Conservation (phyloP, 1,139 yeast species). For the Kurtzmaniella quercitrusa region DNA sequence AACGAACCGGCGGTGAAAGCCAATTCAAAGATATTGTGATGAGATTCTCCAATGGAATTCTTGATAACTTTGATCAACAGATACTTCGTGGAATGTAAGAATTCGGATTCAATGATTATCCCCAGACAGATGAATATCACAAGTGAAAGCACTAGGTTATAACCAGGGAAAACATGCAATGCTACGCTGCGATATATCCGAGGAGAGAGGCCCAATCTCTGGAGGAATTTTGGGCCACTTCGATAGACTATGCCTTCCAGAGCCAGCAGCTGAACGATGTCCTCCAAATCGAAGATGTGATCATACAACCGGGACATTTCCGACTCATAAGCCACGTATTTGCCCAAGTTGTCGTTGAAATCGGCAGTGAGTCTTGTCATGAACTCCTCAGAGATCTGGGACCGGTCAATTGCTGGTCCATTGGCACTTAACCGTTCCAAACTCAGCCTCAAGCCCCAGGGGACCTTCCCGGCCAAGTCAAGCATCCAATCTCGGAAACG, state of each 20-base stretch:
- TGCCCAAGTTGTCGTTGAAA: slow-evolving; percentile 36
- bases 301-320: slow-evolving; percentile 35
- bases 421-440: slow-evolving; percentile 14
- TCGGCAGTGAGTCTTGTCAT: slow-evolving; percentile 33
- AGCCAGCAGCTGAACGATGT: slow-evolving; percentile 17
- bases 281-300: slow-evolving; percentile 38
- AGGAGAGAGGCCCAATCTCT: slow-evolving; percentile 16
- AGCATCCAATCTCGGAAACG: slow-evolving; percentile 41
- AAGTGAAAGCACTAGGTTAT: slow-evolving; percentile 39
- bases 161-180: slow-evolving; percentile 41
- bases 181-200: slow-evolving; percentile 27
- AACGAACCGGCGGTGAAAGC: slow-evolving; percentile 39
- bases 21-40: slow-evolving; percentile 26
- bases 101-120: slow-evolving; percentile 65
- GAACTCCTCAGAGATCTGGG: slow-evolving; percentile 30
- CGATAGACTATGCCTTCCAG: slow-evolving; percentile 21
- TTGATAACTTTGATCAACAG: slow-evolving; percentile 56
- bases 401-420: slow-evolving; percentile 23
- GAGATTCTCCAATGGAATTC: slow-evolving; percentile 14
- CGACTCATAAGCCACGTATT: slow-evolving; percentile 37
- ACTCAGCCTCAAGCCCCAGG: slow-evolving; percentile 28
- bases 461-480: slow-evolving; percentile 27
- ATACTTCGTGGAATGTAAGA: slow-evolving; percentile 63
- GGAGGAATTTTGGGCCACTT: slow-evolving; percentile 6
- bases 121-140: slow-evolving; percentile 39